Base-by-base conservation (phyloP, 2,329 filamentous ascomycete genomes). In the Xylaria digitata region DNA sequence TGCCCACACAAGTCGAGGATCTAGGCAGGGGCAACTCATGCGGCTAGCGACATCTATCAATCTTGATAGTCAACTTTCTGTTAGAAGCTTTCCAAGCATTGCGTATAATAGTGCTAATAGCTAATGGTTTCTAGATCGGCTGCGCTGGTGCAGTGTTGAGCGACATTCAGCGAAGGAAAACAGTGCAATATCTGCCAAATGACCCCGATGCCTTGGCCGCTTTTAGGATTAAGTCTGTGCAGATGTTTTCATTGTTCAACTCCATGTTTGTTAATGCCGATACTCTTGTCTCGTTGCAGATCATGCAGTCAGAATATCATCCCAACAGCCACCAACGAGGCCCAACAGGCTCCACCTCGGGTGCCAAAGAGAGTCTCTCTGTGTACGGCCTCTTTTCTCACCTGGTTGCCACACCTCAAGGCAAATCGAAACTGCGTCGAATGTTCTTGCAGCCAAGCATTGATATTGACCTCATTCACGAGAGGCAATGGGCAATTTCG, bases 61-160 rank as follows among this genome's bases (percentile, higher is more conserved):
- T 74, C 81, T 96, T 61, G 90, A 95, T 2, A 95, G 91, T 72
- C 82, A 80, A 6, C 77, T 92, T 13, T 92, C 93, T 2, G 90
- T 92, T 76, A 71, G 81, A 40, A 42, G 7, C 7, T 26, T 55
- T 34, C 17, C 30, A 21, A 17, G 19, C 42, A 11, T 17, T 53
- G 6, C 26, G 6, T 50, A 7, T 40, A 8, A 3, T 8, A 30
- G n/a, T 55, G 1, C 13, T 56, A 30, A 1, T 32, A 61, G 63
- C 72, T 75, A 62, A 77, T 53, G 5, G 26, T 19, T 26, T 3
- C 53, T 46, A 89, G 82, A 83, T 97, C 54, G 92, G 93, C 2
- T 98, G 96, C 79, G 92, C 91, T 30, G 93, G 94, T n/a, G 94
- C 94, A 30, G 81, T 98, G 2, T 80, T 98, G n/a, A 86, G 87